Percentiles rank a stretch among this genome's conserved stretches.
These are phyloP conservation scores for Alternaria panax DNA, from an alignment of 2,329 filamentous ascomycete species.

Conservation along the genomic window DNA sequence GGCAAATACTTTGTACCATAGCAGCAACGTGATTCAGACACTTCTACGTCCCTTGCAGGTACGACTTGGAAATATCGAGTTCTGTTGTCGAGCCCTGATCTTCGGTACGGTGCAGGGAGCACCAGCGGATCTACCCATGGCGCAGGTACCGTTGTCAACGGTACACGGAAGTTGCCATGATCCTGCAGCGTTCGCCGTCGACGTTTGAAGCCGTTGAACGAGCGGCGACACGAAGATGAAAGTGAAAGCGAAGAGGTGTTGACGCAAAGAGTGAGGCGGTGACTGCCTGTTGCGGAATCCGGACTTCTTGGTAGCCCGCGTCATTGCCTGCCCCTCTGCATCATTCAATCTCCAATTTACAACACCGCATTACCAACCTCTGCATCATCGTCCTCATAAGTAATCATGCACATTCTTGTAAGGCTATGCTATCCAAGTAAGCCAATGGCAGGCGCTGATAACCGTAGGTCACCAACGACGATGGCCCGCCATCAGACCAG, in stretches of 20 bases:
- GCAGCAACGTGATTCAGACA: not conserved
- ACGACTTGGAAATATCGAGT: not conserved
- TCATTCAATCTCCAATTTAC: slow-evolving; percentile 12
- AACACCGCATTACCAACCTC: slow-evolving; percentile 14
- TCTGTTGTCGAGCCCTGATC: slow-evolving; percentile 1
- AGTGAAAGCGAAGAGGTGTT: not conserved
- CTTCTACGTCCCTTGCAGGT: not conserved
- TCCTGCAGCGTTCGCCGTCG: not conserved
- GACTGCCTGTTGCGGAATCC: slow-evolving; percentile 24
- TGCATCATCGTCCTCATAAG: not conserved
- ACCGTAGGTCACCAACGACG: slow-evolving; percentile 58
- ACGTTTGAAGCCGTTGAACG: not conserved
- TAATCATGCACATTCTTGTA: slow-evolving; percentile 51
- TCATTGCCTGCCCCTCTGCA: slow-evolving; percentile 29
- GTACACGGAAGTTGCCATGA: not conserved
- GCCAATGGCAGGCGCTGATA: slow-evolving; percentile 13
- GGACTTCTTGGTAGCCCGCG: slow-evolving; percentile 36
- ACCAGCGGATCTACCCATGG: slow-evolving; percentile 13
- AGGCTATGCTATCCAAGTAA: not conserved
- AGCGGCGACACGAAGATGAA: not conserved
- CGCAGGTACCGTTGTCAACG: slow-evolving; percentile 11
- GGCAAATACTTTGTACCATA: not conserved
- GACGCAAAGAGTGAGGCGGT: slow-evolving; percentile 13
- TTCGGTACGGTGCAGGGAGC: slow-evolving; percentile 13
- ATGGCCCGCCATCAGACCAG: slow-evolving; percentile 59